A percentile compares a stretch with the other conserved stretches of the same genome.
These are phyloP conservation scores for Candida neerlandica DNA, from an alignment of 1,139 yeast species.

Conservation along the genomic window DNA sequence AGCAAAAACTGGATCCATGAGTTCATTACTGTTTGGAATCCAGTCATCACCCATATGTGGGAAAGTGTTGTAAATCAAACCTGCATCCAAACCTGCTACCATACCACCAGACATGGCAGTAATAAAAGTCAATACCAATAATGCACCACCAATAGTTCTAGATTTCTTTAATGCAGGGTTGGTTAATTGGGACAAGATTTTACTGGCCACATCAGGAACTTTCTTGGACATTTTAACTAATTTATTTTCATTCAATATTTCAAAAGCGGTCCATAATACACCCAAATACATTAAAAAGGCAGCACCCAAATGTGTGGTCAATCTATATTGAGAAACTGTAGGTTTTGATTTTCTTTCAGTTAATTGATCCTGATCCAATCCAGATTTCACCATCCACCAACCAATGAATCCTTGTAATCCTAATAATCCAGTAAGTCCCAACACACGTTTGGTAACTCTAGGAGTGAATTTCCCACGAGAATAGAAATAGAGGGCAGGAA, in stretches of 20 bases:
- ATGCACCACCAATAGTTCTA: slow-evolving; percentile 54
- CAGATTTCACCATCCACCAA: slow-evolving; percentile 99
- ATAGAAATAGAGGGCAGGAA: slow-evolving; percentile 87
- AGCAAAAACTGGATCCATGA: slow-evolving; percentile 75
- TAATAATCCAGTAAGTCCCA: slow-evolving; percentile 72
- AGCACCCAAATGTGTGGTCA: slow-evolving; percentile 92
- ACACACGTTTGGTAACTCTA: slow-evolving; percentile 66
- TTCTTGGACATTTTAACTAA: slow-evolving; percentile 47
- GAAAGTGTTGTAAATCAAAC: slow-evolving; percentile 91
- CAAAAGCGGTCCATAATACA: slow-evolving; percentile 88
- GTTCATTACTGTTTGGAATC: slow-evolving; percentile 71
- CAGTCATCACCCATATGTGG: slow-evolving; percentile 92
- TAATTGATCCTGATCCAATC: slow-evolving; percentile 80
- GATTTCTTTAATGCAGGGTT: slow-evolving; percentile 59
- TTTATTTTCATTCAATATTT: slow-evolving; percentile 74
- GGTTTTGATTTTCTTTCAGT: slow-evolving; percentile 86
- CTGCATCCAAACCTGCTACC: slow-evolving; percentile 98
- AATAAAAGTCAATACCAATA: slow-evolving; percentile 70
- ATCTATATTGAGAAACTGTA: slow-evolving; percentile 92
- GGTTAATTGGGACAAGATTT: slow-evolving; percentile 51
- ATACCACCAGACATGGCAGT: slow-evolving; percentile 98
- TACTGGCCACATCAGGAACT: slow-evolving; percentile 57
- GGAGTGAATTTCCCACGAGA: slow-evolving; percentile 64
- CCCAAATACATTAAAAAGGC: slow-evolving; percentile 88
- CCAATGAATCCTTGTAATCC: slow-evolving; percentile 96